Conservation (phyloP, 805 yeast species). For the Spathaspora passalidarum region DNA sequence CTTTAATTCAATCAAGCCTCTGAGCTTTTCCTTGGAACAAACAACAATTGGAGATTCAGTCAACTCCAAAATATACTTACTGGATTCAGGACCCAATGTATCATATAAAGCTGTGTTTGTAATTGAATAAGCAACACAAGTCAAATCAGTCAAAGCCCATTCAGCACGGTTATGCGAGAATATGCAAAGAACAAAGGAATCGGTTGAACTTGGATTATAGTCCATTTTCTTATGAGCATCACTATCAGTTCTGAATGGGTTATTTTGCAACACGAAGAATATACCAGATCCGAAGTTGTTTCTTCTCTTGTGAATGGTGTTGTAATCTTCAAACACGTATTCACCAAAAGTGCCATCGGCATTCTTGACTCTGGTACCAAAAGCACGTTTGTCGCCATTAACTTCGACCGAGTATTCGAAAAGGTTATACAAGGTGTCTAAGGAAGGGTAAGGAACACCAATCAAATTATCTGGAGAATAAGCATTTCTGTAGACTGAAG, state of each 20-base stretch:
- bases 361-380: constrained; percentile 41
- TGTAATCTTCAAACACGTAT: constrained; percentile 27
- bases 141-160: constrained; percentile 70
- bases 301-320: constrained; percentile 20
- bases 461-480: constrained; percentile 22
- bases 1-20: constrained; percentile 27
- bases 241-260: constrained; percentile 27
- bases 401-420: constrained; percentile 40
- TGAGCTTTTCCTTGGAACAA: constrained; percentile 32
- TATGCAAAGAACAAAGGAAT: constrained; percentile 49
- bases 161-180: constrained; percentile 59
- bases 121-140: constrained; percentile 51
- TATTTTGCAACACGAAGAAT: constrained; percentile 28
- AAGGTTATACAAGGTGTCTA: constrained; percentile 44
- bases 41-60: constrained; percentile 56
- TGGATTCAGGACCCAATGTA: constrained; percentile 50
- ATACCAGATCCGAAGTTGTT: constrained; percentile 38
- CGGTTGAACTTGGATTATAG: constrained; percentile 10
- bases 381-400: constrained; percentile 37
- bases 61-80: constrained; percentile 58
- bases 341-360: constrained; percentile 28
- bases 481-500: constrained; percentile 29
- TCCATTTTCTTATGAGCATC: constrained; percentile 23
- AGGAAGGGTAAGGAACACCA: constrained; percentile 38
- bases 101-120: constrained; percentile 30